These are phyloP conservation scores for Glaciozyma antarctica DNA, from an alignment of 768 basidiomycete genomes.

Conservation along the genomic window DNA sequence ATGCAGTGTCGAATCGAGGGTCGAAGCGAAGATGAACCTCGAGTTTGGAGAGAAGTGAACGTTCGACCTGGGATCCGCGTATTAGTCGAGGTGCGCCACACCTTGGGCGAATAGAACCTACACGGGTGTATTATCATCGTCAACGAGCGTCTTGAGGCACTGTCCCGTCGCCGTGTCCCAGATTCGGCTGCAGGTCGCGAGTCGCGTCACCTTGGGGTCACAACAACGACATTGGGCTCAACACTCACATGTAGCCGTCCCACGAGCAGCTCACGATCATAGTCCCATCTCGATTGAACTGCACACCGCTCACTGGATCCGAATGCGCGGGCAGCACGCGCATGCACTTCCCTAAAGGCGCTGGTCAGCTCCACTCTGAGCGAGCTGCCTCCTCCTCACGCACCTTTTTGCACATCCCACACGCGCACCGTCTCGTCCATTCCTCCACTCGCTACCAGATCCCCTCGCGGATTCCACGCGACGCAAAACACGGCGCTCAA, in stretches of 20 bases:
- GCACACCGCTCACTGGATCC: conserved; percentile 88
- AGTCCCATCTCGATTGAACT: conserved; percentile 89
- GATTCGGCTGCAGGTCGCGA: conserved; percentile 56
- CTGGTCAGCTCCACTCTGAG: neutral
- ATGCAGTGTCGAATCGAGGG: conserved; percentile 87
- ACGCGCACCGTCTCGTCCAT: conserved; percentile 92
- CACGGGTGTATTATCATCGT: conserved; percentile 83
- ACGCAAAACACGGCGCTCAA: conserved; percentile 92
- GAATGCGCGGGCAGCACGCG: conserved; percentile 90
- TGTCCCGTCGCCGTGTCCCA: conserved; percentile 98
- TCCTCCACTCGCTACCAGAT: conserved; percentile 82
- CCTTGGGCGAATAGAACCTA: conserved; percentile 39
- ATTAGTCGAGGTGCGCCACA: conserved; percentile 9
- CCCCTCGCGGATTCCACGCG: conserved; percentile 81
- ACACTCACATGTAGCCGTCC: conserved; percentile 86
- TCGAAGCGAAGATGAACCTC: conserved; percentile 74
- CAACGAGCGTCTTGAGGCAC: conserved; percentile 91
- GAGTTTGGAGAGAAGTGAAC: conserved; percentile 90
- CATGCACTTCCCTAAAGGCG: conserved; percentile 60
- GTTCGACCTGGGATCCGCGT: conserved; percentile 50
- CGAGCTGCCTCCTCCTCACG: conserved; percentile 8
- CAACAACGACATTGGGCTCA: too few species aligned
- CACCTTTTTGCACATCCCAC: conserved; percentile 92
- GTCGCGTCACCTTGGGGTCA: conserved; percentile 3
- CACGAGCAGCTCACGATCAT: conserved; percentile 89